These are phyloP conservation scores for Orbilia ellipsospora DNA, from an alignment of 2,329 filamentous ascomycete genomes.

Conservation along the genomic window DNA sequence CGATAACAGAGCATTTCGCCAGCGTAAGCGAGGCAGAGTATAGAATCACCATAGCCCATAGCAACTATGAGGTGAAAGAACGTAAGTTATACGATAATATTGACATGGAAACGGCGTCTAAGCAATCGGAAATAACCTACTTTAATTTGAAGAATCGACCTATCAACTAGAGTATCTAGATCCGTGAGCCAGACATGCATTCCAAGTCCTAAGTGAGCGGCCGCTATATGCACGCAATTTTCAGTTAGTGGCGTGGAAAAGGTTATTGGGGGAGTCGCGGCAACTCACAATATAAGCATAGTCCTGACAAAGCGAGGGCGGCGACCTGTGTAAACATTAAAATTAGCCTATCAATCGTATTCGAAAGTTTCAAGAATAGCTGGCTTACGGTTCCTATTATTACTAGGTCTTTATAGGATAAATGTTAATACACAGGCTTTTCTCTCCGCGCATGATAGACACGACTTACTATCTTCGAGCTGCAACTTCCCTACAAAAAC, in stretches of 20 bases:
- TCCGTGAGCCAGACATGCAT: constrained; percentile 18
- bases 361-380: background rate
- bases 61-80: background rate
- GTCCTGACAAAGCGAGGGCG: background rate
- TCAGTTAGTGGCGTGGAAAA: background rate
- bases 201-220: background rate
- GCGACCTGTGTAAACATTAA: background rate
- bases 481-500: constrained; percentile 12
- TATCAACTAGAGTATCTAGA: constrained; percentile 1
- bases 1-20: constrained; percentile 25
- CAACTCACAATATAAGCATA: constrained; percentile 13
- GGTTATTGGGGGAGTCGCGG: background rate
- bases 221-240: background rate
- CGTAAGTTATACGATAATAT: background rate
- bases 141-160: constrained; percentile 4
- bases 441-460: background rate
- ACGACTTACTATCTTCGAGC: constrained; percentile 18
- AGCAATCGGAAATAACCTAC: background rate
- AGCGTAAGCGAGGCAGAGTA: constrained; percentile 20
- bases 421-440: background rate
- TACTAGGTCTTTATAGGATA: constrained; percentile 6
- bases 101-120: background rate
- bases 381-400: constrained; percentile 15
- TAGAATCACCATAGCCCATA: constrained; percentile 6
- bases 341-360: background rate